Evolutionary conservation across 805 yeast species (phyloP).

Genomic region (Osmozyma mogii): DNA sequence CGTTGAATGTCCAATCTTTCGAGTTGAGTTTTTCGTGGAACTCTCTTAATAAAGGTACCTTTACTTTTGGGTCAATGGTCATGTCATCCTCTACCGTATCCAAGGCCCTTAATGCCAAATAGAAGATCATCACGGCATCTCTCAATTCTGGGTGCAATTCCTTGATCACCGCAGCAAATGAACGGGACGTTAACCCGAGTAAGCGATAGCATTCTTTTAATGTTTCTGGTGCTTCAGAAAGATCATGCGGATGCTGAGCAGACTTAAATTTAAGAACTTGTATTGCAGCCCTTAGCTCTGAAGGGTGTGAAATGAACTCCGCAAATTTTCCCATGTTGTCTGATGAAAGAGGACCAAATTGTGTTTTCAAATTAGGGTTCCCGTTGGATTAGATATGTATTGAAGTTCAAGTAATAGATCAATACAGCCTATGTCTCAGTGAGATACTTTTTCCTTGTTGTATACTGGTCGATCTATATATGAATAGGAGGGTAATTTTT

Average conservation of each 20-base stretch:
- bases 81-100: slow-evolving; percentile 97
- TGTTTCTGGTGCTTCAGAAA: slow-evolving; percentile 14
- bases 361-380: no score
- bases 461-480: no score
- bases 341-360: no score
- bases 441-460: no score
- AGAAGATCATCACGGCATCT: slow-evolving; percentile 74
- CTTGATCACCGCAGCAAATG: slow-evolving; percentile 88
- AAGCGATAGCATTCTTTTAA: slow-evolving; percentile 61
- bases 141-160: slow-evolving; percentile 88
- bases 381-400: no score
- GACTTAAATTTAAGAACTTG: slow-evolving; percentile 50
- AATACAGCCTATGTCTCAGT: no score
- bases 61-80: slow-evolving; percentile 64
- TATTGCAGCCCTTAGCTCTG: slow-evolving; percentile 60
- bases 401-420: no score
- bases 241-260: slow-evolving; percentile 43
- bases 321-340: slow-evolving; percentile 52
- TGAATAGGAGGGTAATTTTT: no score
- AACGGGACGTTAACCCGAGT: slow-evolving; percentile 68
- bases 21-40: slow-evolving; percentile 59
- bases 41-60: slow-evolving; percentile 63
- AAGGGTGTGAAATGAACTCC: slow-evolving; percentile 60
- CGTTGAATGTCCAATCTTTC: slow-evolving; percentile 76
- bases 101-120: slow-evolving; percentile 78